A percentile compares a stretch with the other conserved stretches of the same genome.
Conservation (phyloP, 2,329 filamentous ascomycete species). For the Dryadomyces quercus-mongolicae region DNA sequence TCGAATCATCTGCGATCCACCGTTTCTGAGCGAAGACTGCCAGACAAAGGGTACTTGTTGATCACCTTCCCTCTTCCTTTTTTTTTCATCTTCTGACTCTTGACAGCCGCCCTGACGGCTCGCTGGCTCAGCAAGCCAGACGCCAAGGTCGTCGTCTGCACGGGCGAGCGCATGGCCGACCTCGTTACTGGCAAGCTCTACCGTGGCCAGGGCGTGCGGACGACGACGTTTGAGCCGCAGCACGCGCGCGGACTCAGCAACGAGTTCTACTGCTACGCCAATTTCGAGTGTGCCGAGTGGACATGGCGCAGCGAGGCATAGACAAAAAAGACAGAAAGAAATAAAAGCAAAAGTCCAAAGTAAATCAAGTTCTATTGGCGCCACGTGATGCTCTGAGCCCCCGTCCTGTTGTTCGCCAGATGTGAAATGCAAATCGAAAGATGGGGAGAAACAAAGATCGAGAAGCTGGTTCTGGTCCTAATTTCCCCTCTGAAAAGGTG, state of each 20-base stretch:
- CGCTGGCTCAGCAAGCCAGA: constrained; percentile 52
- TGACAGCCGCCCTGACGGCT: constrained; percentile 59
- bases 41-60: constrained; percentile 65
- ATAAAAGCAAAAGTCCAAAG: background rate
- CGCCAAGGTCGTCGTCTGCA: constrained; percentile 52
- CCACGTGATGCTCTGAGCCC: background rate
- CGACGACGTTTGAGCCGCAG: constrained; percentile 55
- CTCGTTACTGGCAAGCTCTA: constrained; percentile 55
- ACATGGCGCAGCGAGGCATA: constrained; percentile 19
- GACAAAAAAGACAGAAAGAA: background rate
- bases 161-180: constrained; percentile 62
- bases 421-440: background rate
- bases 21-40: constrained; percentile 69
- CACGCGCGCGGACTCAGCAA: constrained; percentile 68
- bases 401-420: background rate
- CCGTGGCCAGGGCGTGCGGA: constrained; percentile 43
- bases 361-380: background rate
- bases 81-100: background rate
- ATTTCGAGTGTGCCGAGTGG: constrained; percentile 54
- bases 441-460: background rate
- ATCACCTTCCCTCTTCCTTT: constrained; percentile 1
- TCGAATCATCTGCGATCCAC: constrained; percentile 63
- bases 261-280: constrained; percentile 70
- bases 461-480: background rate
- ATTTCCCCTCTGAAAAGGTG: background rate